These are phyloP conservation scores for Nicotiana attenuata DNA, from an alignment of 257 asterid species.

Conservation along the genomic window DNA sequence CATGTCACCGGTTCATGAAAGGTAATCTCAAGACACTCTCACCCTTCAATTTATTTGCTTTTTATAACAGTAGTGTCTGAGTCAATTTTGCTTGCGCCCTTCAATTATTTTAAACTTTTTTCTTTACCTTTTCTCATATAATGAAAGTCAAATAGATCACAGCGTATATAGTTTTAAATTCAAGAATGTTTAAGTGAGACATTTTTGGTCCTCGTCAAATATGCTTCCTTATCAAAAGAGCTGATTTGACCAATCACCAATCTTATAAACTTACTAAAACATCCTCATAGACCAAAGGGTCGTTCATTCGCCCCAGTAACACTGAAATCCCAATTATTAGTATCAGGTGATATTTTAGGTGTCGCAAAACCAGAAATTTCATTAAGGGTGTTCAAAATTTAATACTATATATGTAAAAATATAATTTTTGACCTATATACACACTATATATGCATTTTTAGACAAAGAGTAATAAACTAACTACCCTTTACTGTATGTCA, in stretches of 20 bases:
- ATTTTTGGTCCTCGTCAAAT: not conserved
- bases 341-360: not conserved
- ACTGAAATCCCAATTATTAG: not conserved
- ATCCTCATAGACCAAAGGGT: not conserved
- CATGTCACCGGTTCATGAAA: constrained; percentile 84
- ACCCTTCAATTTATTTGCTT: not conserved
- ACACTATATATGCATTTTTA: no score
- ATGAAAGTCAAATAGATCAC: not conserved
- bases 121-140: not conserved
- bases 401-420: no score
- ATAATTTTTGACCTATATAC: no score
- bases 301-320: not conserved
- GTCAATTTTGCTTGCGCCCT: no score
- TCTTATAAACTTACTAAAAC: not conserved
- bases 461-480: no score
- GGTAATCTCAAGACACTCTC: constrained; percentile 24
- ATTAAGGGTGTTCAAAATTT: no score
- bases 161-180: not conserved
- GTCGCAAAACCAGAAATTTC: no score
- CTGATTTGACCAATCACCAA: not conserved
- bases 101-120: not conserved
- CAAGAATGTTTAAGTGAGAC: not conserved
- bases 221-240: not conserved
- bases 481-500: no score
- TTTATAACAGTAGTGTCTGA: not conserved